Evolutionary conservation across 306 rosid genomes (phyloP).

Genomic region (Vigna hirtella): DNA sequence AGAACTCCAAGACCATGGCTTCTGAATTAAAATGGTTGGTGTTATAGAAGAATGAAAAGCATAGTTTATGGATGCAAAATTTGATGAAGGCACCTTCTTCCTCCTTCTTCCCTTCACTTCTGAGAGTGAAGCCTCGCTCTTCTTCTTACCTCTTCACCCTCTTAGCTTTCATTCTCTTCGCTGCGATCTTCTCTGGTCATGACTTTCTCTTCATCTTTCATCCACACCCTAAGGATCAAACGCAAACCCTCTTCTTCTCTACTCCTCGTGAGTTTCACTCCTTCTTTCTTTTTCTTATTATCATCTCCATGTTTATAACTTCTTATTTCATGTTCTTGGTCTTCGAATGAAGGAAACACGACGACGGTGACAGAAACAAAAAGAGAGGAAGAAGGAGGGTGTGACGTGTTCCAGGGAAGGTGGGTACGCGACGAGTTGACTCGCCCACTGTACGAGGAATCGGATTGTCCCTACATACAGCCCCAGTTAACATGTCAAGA

Average conservation of each 20-base stretch:
- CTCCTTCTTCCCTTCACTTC: conserved; percentile 46
- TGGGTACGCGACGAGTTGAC: conserved; percentile 84
- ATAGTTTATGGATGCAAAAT: not conserved
- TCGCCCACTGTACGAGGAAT: conserved; percentile 85
- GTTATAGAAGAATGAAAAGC: too few relatives aligned
- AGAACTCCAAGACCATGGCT: not conserved
- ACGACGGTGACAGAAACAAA: conserved; percentile 49
- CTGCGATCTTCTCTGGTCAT: conserved; percentile 65
- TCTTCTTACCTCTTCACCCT: conserved; percentile 74
- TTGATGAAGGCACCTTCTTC: conserved; percentile 70
- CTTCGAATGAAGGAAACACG: conserved; percentile 13
- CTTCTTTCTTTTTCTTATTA: not conserved
- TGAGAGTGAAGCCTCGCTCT: conserved; percentile 66
- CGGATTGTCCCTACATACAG: conserved; percentile 95
- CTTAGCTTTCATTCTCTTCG: conserved; percentile 76
- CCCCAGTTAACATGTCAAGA: conserved; percentile 91
- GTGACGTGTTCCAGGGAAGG: conserved; percentile 73
- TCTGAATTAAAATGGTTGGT: not conserved
- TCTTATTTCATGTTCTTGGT: too few relatives aligned
- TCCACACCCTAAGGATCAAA: conserved; percentile 47
- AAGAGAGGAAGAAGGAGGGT: conserved; percentile 51
- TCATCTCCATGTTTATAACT: not conserved
- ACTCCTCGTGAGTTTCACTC: conserved; percentile 54
- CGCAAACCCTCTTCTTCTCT: conserved; percentile 29
- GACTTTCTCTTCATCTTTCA: conserved; percentile 66